Evolutionary conservation across 345 rosid species (phyloP), one percentile per base, ranked within the genome.

Genomic region (Gynandropsis gynandra): DNA sequence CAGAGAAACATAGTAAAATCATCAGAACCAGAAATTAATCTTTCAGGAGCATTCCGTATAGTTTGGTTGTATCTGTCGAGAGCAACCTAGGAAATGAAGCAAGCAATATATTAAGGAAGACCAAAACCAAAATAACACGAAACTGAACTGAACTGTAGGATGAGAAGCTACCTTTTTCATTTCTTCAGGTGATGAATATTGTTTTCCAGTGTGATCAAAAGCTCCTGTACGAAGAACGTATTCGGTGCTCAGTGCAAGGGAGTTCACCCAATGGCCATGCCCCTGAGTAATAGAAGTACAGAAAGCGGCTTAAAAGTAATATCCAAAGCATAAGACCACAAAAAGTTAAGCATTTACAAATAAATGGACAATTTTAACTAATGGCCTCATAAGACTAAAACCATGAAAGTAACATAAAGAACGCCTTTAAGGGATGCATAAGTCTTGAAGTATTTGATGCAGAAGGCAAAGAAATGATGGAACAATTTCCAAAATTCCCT

Each of bases 181-280:
- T 76, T 90, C 93, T 66, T 87, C 96, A 5, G 83, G 63, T 11
- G 81, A 79, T 18, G 87, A 77, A 70, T 74, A 77, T 14, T 67
- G 77, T 71, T 76, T 82, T 33, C 98, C 82, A 52, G 86, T 84
- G 73, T 87, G 93, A 71, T 90, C 95, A 73, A 74, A 90, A 68
- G 98, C 98, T 64, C 95, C 96, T 33, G 96, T 87, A 4, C 93
- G 83, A 46, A 90, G 96, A 68, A 84, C 92, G 58, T 84, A 87
- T 42, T 87, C 98, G 0, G 96, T 90, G 80, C 95, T 90, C 65
- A 85, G 65, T 32, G 96, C 96, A 69, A 90, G 95, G 47, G 98
- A 84, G 61, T 90, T 90, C 42, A 90, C 85, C 98, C 98, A 87
- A 74, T 85, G 95, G 7, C 89, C 98, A 72, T 89, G 98, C 71